Evolutionary conservation across 2,329 filamentous ascomycete species (phyloP).

Genomic region (Taxawa tesnikishii): DNA sequence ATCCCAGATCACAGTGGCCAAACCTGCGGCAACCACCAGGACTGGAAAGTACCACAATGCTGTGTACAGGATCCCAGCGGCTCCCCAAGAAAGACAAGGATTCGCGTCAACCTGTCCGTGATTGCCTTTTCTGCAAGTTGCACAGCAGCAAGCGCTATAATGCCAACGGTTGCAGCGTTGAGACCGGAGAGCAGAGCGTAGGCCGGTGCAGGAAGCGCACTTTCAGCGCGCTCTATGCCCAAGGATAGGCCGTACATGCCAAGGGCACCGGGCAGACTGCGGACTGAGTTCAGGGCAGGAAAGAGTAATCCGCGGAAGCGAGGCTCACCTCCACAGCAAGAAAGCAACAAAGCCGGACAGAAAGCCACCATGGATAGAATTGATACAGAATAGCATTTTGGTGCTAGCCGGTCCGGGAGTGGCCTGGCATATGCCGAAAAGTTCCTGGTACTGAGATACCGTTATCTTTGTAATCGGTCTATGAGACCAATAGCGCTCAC

Average conservation of each 20-base stretch:
- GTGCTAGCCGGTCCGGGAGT: constrained; percentile 57
- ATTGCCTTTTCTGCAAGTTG: constrained; percentile 54
- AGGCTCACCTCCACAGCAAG: constrained; percentile 54
- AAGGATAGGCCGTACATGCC: constrained; percentile 58
- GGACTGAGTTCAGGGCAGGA: no score
- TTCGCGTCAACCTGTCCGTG: constrained; percentile 48
- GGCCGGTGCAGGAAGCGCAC: constrained; percentile 46
- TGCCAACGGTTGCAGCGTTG: constrained; percentile 60
- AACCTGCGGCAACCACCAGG: constrained; percentile 45
- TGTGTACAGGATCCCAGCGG: constrained; percentile 57
- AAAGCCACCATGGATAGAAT: constrained; percentile 50
- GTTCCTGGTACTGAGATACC: constrained; percentile 49
- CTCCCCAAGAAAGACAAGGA: constrained; percentile 51
- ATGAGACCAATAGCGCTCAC: constrained; percentile 25
- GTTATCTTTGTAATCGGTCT: neutral
- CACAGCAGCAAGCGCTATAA: constrained; percentile 58
- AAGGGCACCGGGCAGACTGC: constrained; percentile 53
- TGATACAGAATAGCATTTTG: constrained; percentile 60
- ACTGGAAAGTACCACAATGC: constrained; percentile 65
- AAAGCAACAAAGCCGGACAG: constrained; percentile 47
- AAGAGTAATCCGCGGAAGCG: no score
- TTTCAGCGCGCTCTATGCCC: constrained; percentile 48
- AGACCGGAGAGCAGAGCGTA: constrained; percentile 61
- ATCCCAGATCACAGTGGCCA: constrained; percentile 45
- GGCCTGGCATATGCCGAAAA: constrained; percentile 58